These are phyloP conservation scores for Rosa persica DNA, from an alignment of 306 rosid species.

Conservation along the genomic window DNA sequence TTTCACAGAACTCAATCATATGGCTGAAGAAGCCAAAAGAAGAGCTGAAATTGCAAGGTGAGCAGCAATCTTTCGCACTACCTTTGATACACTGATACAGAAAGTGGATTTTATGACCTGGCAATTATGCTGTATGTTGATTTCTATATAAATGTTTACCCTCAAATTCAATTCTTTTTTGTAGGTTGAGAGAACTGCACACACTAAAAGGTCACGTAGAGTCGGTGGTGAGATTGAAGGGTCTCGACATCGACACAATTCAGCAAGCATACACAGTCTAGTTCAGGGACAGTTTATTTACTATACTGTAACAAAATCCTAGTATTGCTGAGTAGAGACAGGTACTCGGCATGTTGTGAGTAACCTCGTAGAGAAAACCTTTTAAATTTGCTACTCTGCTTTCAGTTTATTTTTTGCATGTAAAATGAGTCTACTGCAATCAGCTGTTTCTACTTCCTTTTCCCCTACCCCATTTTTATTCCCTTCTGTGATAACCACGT, in stretches of 20 bases:
- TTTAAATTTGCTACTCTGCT: conserved; percentile 27
- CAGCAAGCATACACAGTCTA: conserved; percentile 93
- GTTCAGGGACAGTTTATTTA: conserved; percentile 42
- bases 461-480: neutral
- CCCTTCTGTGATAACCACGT: conserved; percentile 6
- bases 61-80: neutral
- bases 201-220: conserved; percentile 97
- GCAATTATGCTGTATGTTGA: neutral
- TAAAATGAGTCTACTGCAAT: conserved; percentile 33
- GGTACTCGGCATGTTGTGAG: conserved; percentile 37
- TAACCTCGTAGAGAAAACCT: conserved; percentile 13
- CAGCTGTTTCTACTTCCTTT: conserved; percentile 21
- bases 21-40: conserved; percentile 98
- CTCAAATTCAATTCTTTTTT: neutral
- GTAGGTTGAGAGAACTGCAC: conserved; percentile 71
- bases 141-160: neutral
- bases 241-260: conserved; percentile 92
- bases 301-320: conserved; percentile 40
- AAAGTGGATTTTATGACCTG: neutral
- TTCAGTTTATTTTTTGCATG: conserved; percentile 31
- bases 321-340: conserved; percentile 37
- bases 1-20: conserved; percentile 82
- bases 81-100: conserved; percentile 15
- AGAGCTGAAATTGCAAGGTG: conserved; percentile 99
- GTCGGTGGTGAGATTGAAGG: conserved; percentile 97